These are phyloP conservation scores for Trichoderma erinaceum DNA, from an alignment of 495 filamentous ascomycete genomes.

Conservation along the genomic window DNA sequence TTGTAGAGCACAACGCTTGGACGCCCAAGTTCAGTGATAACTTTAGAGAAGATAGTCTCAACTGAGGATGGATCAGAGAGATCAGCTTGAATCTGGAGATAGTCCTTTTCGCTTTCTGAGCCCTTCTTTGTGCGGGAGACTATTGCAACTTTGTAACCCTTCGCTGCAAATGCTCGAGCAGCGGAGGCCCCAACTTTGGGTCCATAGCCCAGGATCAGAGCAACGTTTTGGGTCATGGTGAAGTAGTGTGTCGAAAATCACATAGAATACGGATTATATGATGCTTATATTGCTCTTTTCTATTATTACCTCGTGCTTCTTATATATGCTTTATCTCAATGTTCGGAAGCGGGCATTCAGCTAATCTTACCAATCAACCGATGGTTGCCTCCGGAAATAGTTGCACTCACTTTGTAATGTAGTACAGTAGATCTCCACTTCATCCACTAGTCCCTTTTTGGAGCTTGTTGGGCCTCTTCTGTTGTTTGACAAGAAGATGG, in stretches of 20 bases:
- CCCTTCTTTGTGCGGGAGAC: background rate
- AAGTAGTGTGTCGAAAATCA: background rate
- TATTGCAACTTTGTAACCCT: background rate
- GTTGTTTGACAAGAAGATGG: too few relatives aligned
- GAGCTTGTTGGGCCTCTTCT: too few relatives aligned
- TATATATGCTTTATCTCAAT: too few relatives aligned
- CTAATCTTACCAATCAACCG: background rate
- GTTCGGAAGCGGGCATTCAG: too few relatives aligned
- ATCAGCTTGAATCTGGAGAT: background rate
- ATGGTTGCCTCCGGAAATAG: background rate
- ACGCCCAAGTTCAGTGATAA: background rate
- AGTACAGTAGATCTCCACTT: background rate
- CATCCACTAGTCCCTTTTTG: background rate
- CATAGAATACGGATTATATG: too few relatives aligned
- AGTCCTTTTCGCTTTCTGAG: background rate
- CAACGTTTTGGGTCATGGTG: background rate
- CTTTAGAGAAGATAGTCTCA: background rate
- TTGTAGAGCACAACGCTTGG: conserved; percentile 2
- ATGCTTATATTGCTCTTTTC: too few relatives aligned
- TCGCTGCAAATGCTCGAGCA: background rate
- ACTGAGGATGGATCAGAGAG: background rate
- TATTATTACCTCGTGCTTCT: too few relatives aligned
- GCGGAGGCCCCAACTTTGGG: background rate
- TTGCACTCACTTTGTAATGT: background rate
- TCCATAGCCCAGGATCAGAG: background rate